Percentiles rank a stretch among this genome's conserved stretches.
phyloP scores from a whole-genome alignment of 208 protist species.

The Acanthamoeba healyi region DNA sequence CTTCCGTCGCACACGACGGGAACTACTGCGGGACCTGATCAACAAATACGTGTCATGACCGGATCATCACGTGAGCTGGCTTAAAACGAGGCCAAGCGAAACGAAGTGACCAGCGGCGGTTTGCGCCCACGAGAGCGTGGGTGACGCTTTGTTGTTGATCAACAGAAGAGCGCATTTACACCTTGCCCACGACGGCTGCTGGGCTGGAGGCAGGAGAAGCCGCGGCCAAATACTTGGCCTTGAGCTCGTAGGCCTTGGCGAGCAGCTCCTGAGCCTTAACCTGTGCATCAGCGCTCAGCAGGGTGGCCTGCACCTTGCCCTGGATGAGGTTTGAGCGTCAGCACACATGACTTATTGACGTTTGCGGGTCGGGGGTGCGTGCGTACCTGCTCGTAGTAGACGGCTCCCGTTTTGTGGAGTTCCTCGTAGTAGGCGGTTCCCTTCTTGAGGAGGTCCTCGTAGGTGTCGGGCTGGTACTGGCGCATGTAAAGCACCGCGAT shows the following conservation, averaged over 20 bases:
- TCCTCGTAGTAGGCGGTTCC: too few species aligned
- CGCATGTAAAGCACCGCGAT: slow-evolving; percentile 21
- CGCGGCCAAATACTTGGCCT: background rate
- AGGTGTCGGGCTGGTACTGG: slow-evolving; percentile 23
- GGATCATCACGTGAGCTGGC: too few species aligned
- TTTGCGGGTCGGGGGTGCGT: background rate
- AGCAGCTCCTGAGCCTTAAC: background rate
- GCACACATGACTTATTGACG: too few species aligned
- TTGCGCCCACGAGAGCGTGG: too few species aligned
- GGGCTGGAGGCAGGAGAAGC: background rate
- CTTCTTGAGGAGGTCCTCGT: background rate
- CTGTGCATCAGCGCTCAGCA: background rate
- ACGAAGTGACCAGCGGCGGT: too few species aligned
- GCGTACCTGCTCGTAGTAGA: background rate
- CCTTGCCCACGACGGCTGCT: background rate
- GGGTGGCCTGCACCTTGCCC: background rate
- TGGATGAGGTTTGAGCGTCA: background rate
- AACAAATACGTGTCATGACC: too few species aligned
- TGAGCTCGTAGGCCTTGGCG: background rate
- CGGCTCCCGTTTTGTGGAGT: too few species aligned
- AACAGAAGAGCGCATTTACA: too few species aligned
- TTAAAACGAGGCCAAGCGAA: too few species aligned
- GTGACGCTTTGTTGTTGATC: too few species aligned
- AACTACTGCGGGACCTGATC: background rate
- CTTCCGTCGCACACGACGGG: slow-evolving; percentile 21